These are phyloP conservation scores for Cucurbita maxima DNA, from an alignment of 306 rosid species.

Conservation along the genomic window DNA sequence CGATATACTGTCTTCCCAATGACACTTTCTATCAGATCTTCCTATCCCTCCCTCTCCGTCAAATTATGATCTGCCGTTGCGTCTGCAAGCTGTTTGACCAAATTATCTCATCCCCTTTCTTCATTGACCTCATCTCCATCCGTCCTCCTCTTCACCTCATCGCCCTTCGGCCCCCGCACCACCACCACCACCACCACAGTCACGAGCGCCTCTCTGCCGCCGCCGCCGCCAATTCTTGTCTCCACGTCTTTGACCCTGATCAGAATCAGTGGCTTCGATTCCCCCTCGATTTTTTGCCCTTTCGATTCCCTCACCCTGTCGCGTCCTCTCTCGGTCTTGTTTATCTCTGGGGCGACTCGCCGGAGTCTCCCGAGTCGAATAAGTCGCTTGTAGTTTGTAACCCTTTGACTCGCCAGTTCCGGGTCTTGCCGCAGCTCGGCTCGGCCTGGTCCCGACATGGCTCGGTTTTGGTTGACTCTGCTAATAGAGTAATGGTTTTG, in stretches of 20 bases:
- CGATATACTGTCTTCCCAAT: conserved; percentile 53
- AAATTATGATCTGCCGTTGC: conserved; percentile 56
- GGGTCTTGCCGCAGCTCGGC: conserved; percentile 64
- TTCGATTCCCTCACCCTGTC: conserved; percentile 61
- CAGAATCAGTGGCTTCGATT: conserved; percentile 41
- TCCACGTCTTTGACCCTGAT: conserved; percentile 56
- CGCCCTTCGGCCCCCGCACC: conserved; percentile 58
- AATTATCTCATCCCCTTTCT: conserved; percentile 45
- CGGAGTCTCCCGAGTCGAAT: conserved; percentile 18
- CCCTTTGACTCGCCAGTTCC: conserved; percentile 57
- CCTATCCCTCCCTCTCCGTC: conserved; percentile 65
- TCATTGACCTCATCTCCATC: conserved; percentile 41
- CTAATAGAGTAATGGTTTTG: conserved; percentile 57
- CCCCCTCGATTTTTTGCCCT: conserved; percentile 65
- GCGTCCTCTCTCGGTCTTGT: conserved; percentile 71
- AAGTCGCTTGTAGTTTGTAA: conserved; percentile 66
- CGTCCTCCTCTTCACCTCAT: conserved; percentile 41
- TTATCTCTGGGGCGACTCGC: conserved; percentile 70
- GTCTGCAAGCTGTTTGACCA: conserved; percentile 52
- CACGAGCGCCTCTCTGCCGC: conserved; percentile 18
- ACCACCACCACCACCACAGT: conserved; percentile 17
- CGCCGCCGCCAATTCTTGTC: conserved; percentile 16
- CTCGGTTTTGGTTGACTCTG: conserved; percentile 58
- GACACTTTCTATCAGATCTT: conserved; percentile 74
- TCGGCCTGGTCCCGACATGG: conserved; percentile 97